Evolutionary conservation across 2,329 filamentous ascomycete species (phyloP), one percentile per base, ranked within the genome.

Genomic region (Penicillium sp.): DNA sequence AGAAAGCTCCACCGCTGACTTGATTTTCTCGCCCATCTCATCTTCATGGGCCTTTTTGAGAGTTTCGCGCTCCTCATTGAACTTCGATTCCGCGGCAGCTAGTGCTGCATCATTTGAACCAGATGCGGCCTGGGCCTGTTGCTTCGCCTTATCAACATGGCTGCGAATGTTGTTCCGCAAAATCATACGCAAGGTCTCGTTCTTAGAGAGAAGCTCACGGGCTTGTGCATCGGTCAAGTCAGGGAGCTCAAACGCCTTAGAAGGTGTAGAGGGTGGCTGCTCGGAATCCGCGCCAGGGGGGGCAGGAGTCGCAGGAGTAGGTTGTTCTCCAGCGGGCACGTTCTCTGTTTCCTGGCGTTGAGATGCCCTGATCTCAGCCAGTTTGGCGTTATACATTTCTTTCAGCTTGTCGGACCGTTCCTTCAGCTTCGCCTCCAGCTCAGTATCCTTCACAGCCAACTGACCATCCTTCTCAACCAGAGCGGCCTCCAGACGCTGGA

Each of bases 351-450:
- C 79, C 49, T 78, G 74, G 44, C 79, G 75, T 49, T 84, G 77
- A 51, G 77, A 70, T 28, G 78, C 75, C 57, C 75, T 79, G 10
- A 79, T 74, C 46, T 87, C 83, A 8, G 70, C 74, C 14, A 96
- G 79, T 68, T 89, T 91, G 67, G 84, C 86, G 64, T 89, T 89
- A 55, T 90, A 79, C 10, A 82, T 85, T 26, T 84, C 82, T 66
- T 92, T 89, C 14, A 88, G 77, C 56, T 87, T 83, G 50, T 83
- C 81, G 1, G 78, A 70, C 10, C 74, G 70, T 53, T 79, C 74
- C 45, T 82, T 77, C 52, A 79, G 66, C 48, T 79, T 74, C 23
- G 77, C 71, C 48, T 84, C 80, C 28, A 80, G 71, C 47, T 82
- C 76, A 8, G 74, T 67, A 52, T 82, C 75, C 59, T 84, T 81